These are phyloP conservation scores for Knufia petricola DNA, from an alignment of 2,329 filamentous ascomycete genomes.

Conservation along the genomic window DNA sequence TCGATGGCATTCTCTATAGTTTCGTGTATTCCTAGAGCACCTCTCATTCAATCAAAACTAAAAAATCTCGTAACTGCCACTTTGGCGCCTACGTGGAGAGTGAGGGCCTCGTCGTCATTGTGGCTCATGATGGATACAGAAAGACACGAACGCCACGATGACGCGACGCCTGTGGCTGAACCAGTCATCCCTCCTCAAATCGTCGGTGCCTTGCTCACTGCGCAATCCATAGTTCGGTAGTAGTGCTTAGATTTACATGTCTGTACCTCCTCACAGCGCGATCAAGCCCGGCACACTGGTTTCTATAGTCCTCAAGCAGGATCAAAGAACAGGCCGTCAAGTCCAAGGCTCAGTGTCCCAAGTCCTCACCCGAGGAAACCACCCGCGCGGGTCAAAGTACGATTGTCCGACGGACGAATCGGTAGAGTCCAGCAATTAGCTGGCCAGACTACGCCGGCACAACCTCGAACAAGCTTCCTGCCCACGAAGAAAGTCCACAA, in stretches of 20 bases:
- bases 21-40: no score
- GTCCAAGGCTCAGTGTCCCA: conserved; percentile 58
- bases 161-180: neutral
- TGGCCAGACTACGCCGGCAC: neutral
- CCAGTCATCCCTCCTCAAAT: neutral
- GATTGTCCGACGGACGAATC: conserved; percentile 60
- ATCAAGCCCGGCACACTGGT: conserved; percentile 49
- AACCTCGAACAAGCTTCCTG: neutral
- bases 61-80: no score
- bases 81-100: no score
- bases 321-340: conserved; percentile 64
- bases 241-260: conserved; percentile 14
- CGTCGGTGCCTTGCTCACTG: neutral
- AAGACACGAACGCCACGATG: neutral
- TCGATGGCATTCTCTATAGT: no score
- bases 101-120: no score
- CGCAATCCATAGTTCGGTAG: conserved; percentile 1
- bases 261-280: conserved; percentile 16
- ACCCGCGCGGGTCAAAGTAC: conserved; percentile 70
- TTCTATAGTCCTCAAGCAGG: conserved; percentile 64
- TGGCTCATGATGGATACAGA: no score
- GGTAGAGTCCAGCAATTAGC: conserved; percentile 55
- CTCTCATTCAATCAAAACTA: no score
- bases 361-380: conserved; percentile 62
- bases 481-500: neutral